Conservation (phyloP, 805 yeast genomes). For the Spathaspora arborariae region DNA sequence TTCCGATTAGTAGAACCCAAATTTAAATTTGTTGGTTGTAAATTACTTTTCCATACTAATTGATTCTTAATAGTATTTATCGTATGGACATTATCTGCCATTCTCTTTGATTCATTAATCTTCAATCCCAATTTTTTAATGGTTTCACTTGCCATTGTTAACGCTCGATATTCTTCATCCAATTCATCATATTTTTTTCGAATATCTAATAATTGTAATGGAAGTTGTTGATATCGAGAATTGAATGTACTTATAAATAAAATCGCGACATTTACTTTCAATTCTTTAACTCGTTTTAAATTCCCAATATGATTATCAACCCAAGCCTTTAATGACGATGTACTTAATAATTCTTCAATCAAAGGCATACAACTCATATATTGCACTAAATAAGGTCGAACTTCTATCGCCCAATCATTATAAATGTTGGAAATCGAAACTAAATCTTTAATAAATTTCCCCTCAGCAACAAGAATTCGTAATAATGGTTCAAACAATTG, state of each 20-base stretch:
- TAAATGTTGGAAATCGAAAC: slow-evolving; percentile 55
- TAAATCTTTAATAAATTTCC: slow-evolving; percentile 57
- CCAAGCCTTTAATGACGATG: slow-evolving; percentile 58
- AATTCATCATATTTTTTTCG: slow-evolving; percentile 37
- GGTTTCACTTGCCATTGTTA: slow-evolving; percentile 51
- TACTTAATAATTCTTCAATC: slow-evolving; percentile 51
- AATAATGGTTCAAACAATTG: slow-evolving; percentile 56
- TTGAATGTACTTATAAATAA: slow-evolving; percentile 41
- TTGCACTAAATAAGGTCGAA: slow-evolving; percentile 48
- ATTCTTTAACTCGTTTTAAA: slow-evolving; percentile 45
- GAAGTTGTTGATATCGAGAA: slow-evolving; percentile 47
- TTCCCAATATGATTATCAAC: slow-evolving; percentile 46
- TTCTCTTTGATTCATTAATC: slow-evolving; percentile 60
- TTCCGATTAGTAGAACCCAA: slow-evolving; percentile 52
- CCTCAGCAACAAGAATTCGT: slow-evolving; percentile 53
- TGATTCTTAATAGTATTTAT: slow-evolving; percentile 51
- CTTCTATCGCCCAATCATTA: slow-evolving; percentile 59
- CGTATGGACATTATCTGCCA: slow-evolving; percentile 55
- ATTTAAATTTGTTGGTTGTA: slow-evolving; percentile 46
- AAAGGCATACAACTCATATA: slow-evolving; percentile 62
- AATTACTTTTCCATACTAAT: slow-evolving; percentile 48
- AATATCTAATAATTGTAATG: slow-evolving; percentile 60
- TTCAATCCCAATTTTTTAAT: slow-evolving; percentile 52
- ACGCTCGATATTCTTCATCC: slow-evolving; percentile 49
- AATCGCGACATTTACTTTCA: slow-evolving; percentile 38